Percentiles rank a stretch among this genome's conserved stretches.
Conservation (phyloP, 2,329 filamentous ascomycete genomes). For the Zymoseptoria crescenta region DNA sequence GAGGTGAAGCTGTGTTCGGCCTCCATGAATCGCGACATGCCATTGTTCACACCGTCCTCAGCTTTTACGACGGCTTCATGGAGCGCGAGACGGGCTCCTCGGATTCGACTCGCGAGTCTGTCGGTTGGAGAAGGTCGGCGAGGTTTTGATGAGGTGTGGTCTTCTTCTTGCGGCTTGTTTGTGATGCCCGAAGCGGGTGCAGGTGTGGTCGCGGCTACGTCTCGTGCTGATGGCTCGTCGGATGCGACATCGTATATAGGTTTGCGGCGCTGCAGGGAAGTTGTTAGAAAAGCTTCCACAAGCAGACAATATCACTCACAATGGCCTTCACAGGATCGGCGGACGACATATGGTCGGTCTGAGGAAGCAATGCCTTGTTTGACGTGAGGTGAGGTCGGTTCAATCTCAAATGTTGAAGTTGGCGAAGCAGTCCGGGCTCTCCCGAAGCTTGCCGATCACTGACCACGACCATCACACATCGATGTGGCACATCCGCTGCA, state of each 20-base stretch:
- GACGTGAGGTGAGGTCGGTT: slow-evolving; percentile 26
- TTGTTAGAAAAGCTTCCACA: slow-evolving; percentile 6
- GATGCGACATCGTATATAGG: slow-evolving; percentile 71
- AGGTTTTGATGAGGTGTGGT: slow-evolving; percentile 21
- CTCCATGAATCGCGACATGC: slow-evolving; percentile 71
- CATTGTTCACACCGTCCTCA: slow-evolving; percentile 75
- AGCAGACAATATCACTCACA: slow-evolving; percentile 16
- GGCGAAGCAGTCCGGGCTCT: slow-evolving; percentile 10
- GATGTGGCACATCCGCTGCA: slow-evolving; percentile 42
- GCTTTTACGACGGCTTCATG: slow-evolving; percentile 65
- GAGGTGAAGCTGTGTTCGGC: slow-evolving; percentile 85
- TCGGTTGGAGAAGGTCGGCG: slow-evolving; percentile 70
- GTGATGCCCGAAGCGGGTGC: slow-evolving; percentile 30
- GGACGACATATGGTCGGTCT: not conserved
- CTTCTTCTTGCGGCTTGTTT: slow-evolving; percentile 24
- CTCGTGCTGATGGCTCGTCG: slow-evolving; percentile 26
- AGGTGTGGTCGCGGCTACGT: slow-evolving; percentile 34
- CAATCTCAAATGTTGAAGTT: slow-evolving; percentile 41
- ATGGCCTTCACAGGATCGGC: slow-evolving; percentile 24
- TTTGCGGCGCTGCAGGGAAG: slow-evolving; percentile 33
- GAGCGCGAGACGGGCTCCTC: slow-evolving; percentile 69
- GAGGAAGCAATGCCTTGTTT: not conserved
- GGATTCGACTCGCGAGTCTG: slow-evolving; percentile 75
- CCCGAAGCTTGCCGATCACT: not conserved
- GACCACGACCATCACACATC: not conserved